Conservation (phyloP, 2,329 filamentous ascomycete species). For the Xylaria hypoxylon region DNA sequence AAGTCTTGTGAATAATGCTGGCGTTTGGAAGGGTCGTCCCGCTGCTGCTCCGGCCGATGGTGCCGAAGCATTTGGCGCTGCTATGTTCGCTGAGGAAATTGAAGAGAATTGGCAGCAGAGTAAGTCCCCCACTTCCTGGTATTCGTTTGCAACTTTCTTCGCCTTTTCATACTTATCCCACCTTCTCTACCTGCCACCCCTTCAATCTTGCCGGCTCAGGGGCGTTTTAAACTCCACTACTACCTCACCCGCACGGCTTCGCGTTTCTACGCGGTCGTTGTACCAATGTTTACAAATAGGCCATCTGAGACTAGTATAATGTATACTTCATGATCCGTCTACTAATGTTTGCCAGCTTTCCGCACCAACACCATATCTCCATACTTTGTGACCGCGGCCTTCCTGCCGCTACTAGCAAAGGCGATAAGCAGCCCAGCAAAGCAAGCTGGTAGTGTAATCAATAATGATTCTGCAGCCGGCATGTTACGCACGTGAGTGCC, state of each 20-base stretch:
- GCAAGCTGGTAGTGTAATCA: slow-evolving; percentile 63
- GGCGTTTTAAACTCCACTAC: background rate
- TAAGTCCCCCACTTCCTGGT: slow-evolving; percentile 23
- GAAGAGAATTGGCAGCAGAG: slow-evolving; percentile 45
- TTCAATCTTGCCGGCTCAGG: background rate
- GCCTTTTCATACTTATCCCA: background rate
- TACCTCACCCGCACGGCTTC: background rate
- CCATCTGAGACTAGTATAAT: background rate
- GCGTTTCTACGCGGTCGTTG: background rate
- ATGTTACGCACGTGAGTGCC: slow-evolving; percentile 58
- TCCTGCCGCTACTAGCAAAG: slow-evolving; percentile 65
- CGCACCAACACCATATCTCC: slow-evolving; percentile 62
- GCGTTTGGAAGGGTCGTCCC: slow-evolving; percentile 52
- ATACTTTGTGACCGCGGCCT: slow-evolving; percentile 66
- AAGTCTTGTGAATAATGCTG: slow-evolving; percentile 64
- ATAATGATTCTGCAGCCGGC: slow-evolving; percentile 64
- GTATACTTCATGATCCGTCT: background rate
- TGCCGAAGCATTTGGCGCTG: slow-evolving; percentile 44
- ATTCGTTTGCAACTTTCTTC: background rate
- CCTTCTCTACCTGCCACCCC: background rate
- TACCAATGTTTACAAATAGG: background rate
- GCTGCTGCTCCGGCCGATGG: slow-evolving; percentile 41
- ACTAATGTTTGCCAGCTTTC: slow-evolving; percentile 52
- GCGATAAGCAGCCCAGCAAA: slow-evolving; percentile 58
- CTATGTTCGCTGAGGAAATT: slow-evolving; percentile 44